Evolutionary conservation across 2,329 filamentous ascomycete genomes (phyloP).

Genomic region (Aspergillus ruber): DNA sequence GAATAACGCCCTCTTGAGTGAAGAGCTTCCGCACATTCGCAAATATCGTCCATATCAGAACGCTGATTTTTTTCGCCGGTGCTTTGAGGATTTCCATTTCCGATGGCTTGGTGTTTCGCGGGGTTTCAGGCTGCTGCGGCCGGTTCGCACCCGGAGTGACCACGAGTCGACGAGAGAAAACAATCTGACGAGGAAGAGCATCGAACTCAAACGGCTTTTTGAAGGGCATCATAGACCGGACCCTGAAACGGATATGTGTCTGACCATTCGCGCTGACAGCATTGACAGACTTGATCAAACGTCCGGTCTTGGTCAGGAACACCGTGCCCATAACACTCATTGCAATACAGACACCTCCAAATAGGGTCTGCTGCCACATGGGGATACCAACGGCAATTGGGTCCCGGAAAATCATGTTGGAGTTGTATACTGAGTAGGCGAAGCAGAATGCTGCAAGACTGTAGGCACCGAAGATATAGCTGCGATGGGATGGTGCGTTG

Average conservation of each 20-base stretch:
- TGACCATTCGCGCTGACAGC: slow-evolving; percentile 38
- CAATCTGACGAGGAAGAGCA: slow-evolving; percentile 27
- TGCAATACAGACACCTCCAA: slow-evolving; percentile 52
- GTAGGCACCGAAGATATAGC: slow-evolving; percentile 58
- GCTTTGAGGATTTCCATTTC: slow-evolving; percentile 26
- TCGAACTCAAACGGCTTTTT: slow-evolving; percentile 29
- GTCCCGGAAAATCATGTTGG: slow-evolving; percentile 44
- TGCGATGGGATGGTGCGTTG: slow-evolving; percentile 57
- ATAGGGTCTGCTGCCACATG: slow-evolving; percentile 53
- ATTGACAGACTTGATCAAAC: slow-evolving; percentile 54
- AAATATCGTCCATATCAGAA: slow-evolving; percentile 26
- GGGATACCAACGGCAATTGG: slow-evolving; percentile 46
- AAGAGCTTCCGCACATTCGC: slow-evolving; percentile 32
- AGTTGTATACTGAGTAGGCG: slow-evolving; percentile 46
- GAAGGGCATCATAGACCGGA: slow-evolving; percentile 34
- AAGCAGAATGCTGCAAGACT: slow-evolving; percentile 50
- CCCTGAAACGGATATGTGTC: slow-evolving; percentile 28
- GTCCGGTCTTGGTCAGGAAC: slow-evolving; percentile 52
- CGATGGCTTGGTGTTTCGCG: slow-evolving; percentile 7
- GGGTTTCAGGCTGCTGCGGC: slow-evolving; percentile 13
- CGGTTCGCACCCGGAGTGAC: slow-evolving; percentile 20
- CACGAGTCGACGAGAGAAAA: slow-evolving; percentile 27
- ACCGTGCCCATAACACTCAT: slow-evolving; percentile 57
- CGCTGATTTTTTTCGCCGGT: slow-evolving; percentile 26
- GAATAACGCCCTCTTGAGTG: slow-evolving; percentile 35